Evolutionary conservation across 768 basidiomycete species (phyloP).

Genomic region (Hypholoma sublateritium): DNA sequence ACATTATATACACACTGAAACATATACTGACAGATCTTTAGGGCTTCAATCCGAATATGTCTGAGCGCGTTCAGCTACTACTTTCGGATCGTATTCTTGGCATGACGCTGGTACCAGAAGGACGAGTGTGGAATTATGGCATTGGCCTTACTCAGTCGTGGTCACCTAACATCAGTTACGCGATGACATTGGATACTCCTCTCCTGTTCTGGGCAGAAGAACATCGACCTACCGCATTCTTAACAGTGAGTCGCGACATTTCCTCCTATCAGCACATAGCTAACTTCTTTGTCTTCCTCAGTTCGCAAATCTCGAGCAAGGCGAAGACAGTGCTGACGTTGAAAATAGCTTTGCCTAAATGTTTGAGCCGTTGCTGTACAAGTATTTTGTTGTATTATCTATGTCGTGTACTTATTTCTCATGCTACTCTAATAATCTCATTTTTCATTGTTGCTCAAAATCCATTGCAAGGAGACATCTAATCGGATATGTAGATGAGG

Average conservation of each 20-base stretch:
- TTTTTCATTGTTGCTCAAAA: neutral
- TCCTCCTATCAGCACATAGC: neutral
- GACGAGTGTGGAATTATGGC: conserved; percentile 96
- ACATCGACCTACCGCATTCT: conserved; percentile 91
- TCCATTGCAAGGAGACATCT: neutral
- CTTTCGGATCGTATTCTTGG: conserved; percentile 95
- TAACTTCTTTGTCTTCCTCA: conserved; percentile 27
- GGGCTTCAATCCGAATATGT: conserved; percentile 99
- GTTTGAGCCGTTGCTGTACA: conserved; percentile 10
- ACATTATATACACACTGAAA: neutral
- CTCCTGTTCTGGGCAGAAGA: conserved; percentile 95
- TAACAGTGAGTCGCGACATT: conserved; percentile 60
- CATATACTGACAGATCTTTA: conserved; percentile 24
- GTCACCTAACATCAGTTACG: conserved; percentile 78
- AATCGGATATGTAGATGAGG: neutral
- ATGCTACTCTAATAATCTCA: neutral
- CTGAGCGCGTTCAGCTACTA: conserved; percentile 89
- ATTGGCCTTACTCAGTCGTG: conserved; percentile 92
- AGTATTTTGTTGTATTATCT: conserved; percentile 12
- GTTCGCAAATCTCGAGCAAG: conserved; percentile 89
- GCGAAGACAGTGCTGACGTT: conserved; percentile 93
- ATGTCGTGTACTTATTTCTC: neutral
- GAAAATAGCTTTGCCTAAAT: conserved; percentile 89
- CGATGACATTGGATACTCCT: conserved; percentile 89
- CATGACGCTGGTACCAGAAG: conserved; percentile 93